phyloP scores from a whole-genome alignment of 768 basidiomycete genomes.

The Panaeolus papilionaceus region DNA sequence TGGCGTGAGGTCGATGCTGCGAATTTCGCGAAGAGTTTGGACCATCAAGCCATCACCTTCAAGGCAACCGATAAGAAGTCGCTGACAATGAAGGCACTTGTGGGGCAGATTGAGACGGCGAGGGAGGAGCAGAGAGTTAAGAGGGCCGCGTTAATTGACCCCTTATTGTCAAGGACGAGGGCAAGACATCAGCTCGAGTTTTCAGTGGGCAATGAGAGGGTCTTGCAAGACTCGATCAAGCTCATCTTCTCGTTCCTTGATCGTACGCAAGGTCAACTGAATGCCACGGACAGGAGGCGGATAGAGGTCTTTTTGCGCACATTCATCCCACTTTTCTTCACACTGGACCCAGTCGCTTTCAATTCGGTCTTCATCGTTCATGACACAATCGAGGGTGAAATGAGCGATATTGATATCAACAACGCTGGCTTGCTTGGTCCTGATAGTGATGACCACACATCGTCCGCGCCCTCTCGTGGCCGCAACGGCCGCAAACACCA shows the following conservation, averaged over 20 bases:
- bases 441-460: slow-evolving; percentile 17
- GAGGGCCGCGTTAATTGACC: slow-evolving; percentile 66
- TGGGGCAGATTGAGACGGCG: slow-evolving; percentile 84
- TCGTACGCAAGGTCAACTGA: slow-evolving; percentile 80
- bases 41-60: slow-evolving; percentile 92
- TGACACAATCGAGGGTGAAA: slow-evolving; percentile 61
- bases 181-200: slow-evolving; percentile 84
- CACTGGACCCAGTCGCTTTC: slow-evolving; percentile 72
- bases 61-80: slow-evolving; percentile 90
- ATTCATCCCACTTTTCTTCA: slow-evolving; percentile 79
- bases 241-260: slow-evolving; percentile 91
- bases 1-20: slow-evolving; percentile 97
- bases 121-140: slow-evolving; percentile 83
- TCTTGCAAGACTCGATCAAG: slow-evolving; percentile 88
- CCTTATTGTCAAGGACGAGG: slow-evolving; percentile 63
- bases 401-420: slow-evolving; percentile 53
- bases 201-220: slow-evolving; percentile 71
- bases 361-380: slow-evolving; percentile 71
- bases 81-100: slow-evolving; percentile 74
- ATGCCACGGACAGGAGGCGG: slow-evolving; percentile 72
- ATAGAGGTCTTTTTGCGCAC: slow-evolving; percentile 85
- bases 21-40: slow-evolving; percentile 92
- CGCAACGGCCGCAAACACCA: slow-evolving; percentile 40
- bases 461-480: slow-evolving; percentile 28
- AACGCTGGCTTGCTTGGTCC: slow-evolving; percentile 16